Base-by-base conservation (phyloP, 306 rosid genomes). In the Sindora glabra region DNA sequence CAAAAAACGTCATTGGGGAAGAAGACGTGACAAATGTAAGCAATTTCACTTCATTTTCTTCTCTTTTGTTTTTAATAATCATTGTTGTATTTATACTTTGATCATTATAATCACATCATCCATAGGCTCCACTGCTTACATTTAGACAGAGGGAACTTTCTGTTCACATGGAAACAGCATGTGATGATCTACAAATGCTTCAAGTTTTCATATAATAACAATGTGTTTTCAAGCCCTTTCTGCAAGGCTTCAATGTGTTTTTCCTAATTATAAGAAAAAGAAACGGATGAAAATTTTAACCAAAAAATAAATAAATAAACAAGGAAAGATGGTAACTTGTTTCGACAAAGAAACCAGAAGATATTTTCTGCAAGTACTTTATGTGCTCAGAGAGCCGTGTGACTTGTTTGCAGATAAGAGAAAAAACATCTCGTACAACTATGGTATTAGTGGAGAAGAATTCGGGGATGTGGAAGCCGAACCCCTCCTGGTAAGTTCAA, bases 11-110 rank as follows among this genome's bases (percentile, higher is more conserved):
- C 79, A 73, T 4, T 15, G 39, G 5, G 58, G 72, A 76, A 69
- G 74, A 71, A 82, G 63, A 65, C 76, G 63, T 67, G 63, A 55
- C 68, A 72, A 48, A 74, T 24, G 89, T 79, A 71, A 75, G 80
- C 38, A 74, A 7, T 52, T 75, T 56, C 1, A 36, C 29, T 62
- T 46, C 68, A 22, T 18, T 59, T 64, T 61, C 34, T 26, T 65
- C 34, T 26, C 54, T 23, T 33, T 57, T 32, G 37, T 50, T 56
- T 52, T 37, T n/a, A n/a, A n/a, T n/a, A 27, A 19, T 53, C 51
- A 37, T 61, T 33, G 50, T 60, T 66, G n/a, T n/a, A n/a, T n/a
- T n/a, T n/a, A n/a, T n/a, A n/a, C n/a, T n/a, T n/a, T n/a, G n/a
- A n/a, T n/a, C 45, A 39, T 11, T 39, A 14, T 39, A 39, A 8